Conservation (phyloP, 805 yeast genomes). For the Candida sithepensis region DNA sequence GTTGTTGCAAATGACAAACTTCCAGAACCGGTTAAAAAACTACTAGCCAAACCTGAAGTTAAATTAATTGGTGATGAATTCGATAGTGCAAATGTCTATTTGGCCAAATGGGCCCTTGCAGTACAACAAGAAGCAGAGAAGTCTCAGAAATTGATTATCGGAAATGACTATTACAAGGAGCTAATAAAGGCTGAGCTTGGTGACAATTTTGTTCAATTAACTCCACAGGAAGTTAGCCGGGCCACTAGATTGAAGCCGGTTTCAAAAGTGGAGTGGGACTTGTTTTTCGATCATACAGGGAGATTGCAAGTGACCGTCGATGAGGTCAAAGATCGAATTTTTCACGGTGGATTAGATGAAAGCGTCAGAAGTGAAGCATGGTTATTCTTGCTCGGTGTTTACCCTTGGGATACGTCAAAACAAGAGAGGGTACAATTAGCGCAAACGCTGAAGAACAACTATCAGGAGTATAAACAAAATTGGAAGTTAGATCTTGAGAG, state of each 20-base stretch:
- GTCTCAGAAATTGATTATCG: conserved; percentile 46
- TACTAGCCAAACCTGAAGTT: conserved; percentile 77
- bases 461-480: conserved; percentile 54
- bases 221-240: conserved; percentile 55
- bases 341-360: conserved; percentile 81
- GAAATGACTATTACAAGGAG: conserved; percentile 56
- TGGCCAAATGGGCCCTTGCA: conserved; percentile 95
- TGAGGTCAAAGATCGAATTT: conserved; percentile 79
- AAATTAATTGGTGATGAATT: conserved; percentile 80
- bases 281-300: conserved; percentile 79
- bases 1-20: conserved; percentile 41
- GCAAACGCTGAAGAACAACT: conserved; percentile 50
- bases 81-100: conserved; percentile 85
- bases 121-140: conserved; percentile 88
- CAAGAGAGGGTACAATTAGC: conserved; percentile 62
- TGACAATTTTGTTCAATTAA: conserved; percentile 43
- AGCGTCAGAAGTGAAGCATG: conserved; percentile 71
- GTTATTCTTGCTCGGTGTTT: conserved; percentile 79
- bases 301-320: conserved; percentile 64
- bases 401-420: conserved; percentile 80
- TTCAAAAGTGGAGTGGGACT: conserved; percentile 73
- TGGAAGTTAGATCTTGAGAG: conserved; percentile 64
- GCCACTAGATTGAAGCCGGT: conserved; percentile 68
- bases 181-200: conserved; percentile 61
- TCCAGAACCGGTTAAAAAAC: conserved; percentile 55